phyloP scores from a whole-genome alignment of 1,284 basidiomycete species.

The Apiotrichum sp. region DNA sequence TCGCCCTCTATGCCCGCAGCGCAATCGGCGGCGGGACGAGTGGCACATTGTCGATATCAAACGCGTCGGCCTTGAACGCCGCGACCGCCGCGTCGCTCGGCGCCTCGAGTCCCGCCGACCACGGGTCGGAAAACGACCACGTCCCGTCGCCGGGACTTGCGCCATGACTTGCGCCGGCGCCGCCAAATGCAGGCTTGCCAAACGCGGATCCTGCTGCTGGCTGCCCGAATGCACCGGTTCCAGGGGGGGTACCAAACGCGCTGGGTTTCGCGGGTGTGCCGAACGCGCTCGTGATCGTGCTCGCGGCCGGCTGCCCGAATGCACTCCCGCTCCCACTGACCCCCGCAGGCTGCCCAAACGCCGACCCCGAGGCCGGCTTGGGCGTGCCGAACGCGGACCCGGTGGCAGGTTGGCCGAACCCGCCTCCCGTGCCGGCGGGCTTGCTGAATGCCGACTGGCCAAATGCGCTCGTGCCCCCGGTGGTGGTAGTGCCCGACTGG shows the following conservation, averaged over 20 bases:
- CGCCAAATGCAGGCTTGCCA: conserved; percentile 4
- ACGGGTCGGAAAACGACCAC: conserved; percentile 42
- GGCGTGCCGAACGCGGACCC: no score
- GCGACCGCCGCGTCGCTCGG: conserved; percentile 49
- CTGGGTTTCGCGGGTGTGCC: neutral
- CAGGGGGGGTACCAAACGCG: neutral
- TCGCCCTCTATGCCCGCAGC: conserved; percentile 14
- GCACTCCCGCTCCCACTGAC: conserved; percentile 11
- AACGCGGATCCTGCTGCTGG: neutral
- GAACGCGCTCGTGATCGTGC: conserved; percentile 1
- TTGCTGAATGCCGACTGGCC: no score
- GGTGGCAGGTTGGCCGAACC: no score
- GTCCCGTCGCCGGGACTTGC: conserved; percentile 24
- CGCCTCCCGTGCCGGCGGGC: no score
- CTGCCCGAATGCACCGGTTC: neutral
- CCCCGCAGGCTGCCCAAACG: no score
- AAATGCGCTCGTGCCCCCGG: no score
- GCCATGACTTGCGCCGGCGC: neutral
- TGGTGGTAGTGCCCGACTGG: no score
- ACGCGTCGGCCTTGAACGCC: conserved; percentile 58
- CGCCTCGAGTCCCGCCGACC: conserved; percentile 26
- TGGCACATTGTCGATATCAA: conserved; percentile 68
- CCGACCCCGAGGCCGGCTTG: no score
- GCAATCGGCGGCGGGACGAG: conserved; percentile 69
- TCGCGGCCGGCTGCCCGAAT: conserved; percentile 41